A percentile compares a stretch with the other conserved stretches of the same genome.
Conservation (phyloP, 176 grass and related monocot genomes). For the Calamus simplicifolius region DNA sequence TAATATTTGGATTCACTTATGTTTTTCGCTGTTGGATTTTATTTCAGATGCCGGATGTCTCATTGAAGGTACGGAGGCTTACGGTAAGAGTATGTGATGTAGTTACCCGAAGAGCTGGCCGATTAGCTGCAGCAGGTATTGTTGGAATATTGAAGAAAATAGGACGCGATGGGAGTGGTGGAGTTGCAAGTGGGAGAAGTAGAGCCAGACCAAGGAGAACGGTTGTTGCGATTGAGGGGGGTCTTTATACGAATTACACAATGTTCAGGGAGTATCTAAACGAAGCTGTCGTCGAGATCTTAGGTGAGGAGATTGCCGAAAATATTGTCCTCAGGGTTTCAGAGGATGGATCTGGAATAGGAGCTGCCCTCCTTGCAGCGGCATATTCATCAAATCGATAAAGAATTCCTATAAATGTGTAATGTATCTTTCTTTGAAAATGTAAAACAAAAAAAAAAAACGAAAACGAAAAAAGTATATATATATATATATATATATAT, state of each 20-base stretch:
- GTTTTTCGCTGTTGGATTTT: too few relatives aligned
- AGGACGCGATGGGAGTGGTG: conserved; percentile 29
- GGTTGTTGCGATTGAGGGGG: conserved; percentile 65
- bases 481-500: too few relatives aligned
- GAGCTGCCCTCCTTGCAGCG: conserved; percentile 78
- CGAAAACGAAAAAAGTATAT: too few relatives aligned
- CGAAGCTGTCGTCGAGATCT: conserved; percentile 51
- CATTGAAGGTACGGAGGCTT: conserved; percentile 56
- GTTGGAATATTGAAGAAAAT: conserved; percentile 75
- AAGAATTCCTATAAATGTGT: neutral
- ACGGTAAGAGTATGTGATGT: conserved; percentile 60
- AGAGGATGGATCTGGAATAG: conserved; percentile 73
- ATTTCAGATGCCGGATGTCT: conserved; percentile 41
- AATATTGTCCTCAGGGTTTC: conserved; percentile 38
- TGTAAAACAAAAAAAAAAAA: neutral
- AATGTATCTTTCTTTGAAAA: neutral
- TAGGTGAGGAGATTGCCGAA: conserved; percentile 45
- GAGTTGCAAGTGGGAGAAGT: conserved; percentile 1
- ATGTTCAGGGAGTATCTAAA: conserved; percentile 63
- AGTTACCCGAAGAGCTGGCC: conserved; percentile 52
- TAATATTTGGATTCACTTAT: too few relatives aligned
- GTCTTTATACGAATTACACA: conserved; percentile 47
- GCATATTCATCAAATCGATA: conserved; percentile 32
- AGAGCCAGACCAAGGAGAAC: conserved; percentile 35
- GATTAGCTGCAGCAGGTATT: conserved; percentile 74